A percentile compares a stretch with the other conserved stretches of the same genome.
phyloP scores from a whole-genome alignment of 805 yeast species.

The Debaryomyces prosopidis region DNA sequence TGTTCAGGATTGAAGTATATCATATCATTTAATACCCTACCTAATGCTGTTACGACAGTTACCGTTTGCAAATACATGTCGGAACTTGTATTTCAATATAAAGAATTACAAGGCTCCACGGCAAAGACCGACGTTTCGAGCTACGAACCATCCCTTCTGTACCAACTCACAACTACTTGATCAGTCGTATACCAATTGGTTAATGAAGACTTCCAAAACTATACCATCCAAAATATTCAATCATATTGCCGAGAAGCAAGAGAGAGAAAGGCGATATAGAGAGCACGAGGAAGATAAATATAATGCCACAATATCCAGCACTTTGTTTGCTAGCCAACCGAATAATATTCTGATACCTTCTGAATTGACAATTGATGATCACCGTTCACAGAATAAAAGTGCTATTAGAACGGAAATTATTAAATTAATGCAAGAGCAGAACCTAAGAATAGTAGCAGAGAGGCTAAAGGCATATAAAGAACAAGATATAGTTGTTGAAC shows the following conservation, averaged over 20 bases:
- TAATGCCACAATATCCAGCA: not conserved
- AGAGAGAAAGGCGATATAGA: not conserved
- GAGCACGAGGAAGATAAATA: conserved; percentile 1
- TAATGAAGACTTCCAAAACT: conserved; percentile 10
- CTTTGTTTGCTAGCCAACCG: not conserved
- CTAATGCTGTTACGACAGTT: conserved; percentile 16
- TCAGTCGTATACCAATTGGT: conserved; percentile 18
- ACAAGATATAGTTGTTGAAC: conserved; percentile 5
- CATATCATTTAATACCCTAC: not conserved
- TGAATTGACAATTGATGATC: conserved; percentile 1
- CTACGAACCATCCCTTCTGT: conserved; percentile 18
- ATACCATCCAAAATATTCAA: conserved; percentile 11
- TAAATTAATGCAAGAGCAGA: not conserved
- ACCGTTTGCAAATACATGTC: conserved; percentile 17
- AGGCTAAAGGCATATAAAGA: not conserved
- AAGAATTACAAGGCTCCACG: conserved; percentile 8
- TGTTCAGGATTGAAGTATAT: not conserved
- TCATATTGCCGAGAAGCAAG: not conserved
- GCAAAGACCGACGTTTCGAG: conserved; percentile 10
- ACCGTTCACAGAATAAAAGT: not conserved
- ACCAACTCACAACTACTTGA: conserved; percentile 18
- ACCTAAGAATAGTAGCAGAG: conserved; percentile 3
- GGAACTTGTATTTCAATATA: conserved; percentile 14
- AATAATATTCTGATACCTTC: not conserved
- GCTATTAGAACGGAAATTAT: not conserved